Evolutionary conservation across 2,329 filamentous ascomycete species (phyloP).

Genomic region (Trichoderma oligosporum): DNA sequence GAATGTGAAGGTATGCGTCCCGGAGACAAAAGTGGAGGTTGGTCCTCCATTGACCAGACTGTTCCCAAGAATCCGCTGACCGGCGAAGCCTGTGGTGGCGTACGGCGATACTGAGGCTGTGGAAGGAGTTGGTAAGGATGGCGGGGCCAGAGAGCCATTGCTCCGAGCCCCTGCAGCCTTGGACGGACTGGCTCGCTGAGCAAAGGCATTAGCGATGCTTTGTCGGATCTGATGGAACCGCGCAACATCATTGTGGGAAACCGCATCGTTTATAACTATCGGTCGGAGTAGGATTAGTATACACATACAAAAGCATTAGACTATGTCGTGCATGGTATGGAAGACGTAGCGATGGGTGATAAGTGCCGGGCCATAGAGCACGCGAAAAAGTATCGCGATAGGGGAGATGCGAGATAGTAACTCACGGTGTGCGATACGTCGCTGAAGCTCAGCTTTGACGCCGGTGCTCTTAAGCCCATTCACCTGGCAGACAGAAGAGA

Average conservation of each 20-base stretch:
- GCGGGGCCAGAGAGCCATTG: conserved; percentile 16
- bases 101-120: conserved; percentile 14
- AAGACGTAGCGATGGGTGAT: neutral
- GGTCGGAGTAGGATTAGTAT: neutral
- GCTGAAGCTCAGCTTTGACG: conserved; percentile 78
- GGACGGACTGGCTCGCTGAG: conserved; percentile 30
- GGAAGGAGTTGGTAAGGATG: conserved; percentile 18
- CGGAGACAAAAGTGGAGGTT: conserved; percentile 20
- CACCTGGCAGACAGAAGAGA: conserved; percentile 71
- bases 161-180: conserved; percentile 21
- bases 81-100: neutral
- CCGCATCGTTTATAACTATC: conserved; percentile 42
- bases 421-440: conserved; percentile 74
- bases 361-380: too few relatives aligned
- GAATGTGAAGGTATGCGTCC: conserved; percentile 33
- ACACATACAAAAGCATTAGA: neutral
- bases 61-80: neutral
- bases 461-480: conserved; percentile 76
- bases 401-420: conserved; percentile 27
- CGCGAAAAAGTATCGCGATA: neutral
- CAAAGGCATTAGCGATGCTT: conserved; percentile 38
- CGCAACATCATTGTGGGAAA: conserved; percentile 36
- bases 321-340: neutral
- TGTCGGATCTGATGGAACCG: conserved; percentile 44
- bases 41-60: neutral